A percentile compares a stretch with the other conserved stretches of the same genome.
Conservation (phyloP, 495 filamentous ascomycete genomes). For the Penicillium salamii region DNA sequence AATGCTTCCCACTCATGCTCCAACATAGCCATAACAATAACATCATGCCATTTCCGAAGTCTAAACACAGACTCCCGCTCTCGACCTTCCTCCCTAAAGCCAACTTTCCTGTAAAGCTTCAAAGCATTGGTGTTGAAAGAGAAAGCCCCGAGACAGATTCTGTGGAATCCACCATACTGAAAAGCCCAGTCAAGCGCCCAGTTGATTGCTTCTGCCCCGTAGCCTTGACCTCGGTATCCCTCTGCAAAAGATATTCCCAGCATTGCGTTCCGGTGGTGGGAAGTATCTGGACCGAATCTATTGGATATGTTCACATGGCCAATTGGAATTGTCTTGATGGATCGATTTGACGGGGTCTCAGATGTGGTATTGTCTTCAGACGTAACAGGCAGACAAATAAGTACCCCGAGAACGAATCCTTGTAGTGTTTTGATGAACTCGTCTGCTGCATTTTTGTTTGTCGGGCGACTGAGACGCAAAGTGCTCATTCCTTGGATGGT, state of each 20-base stretch:
- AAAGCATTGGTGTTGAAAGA: constrained; percentile 43
- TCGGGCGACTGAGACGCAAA: not conserved
- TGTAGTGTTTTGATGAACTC: not conserved
- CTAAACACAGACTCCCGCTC: constrained; percentile 42
- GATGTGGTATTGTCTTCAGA: not conserved
- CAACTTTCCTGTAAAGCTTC: constrained; percentile 44
- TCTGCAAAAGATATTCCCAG: constrained; percentile 39
- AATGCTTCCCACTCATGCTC: constrained; percentile 42
- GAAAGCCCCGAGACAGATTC: constrained; percentile 28
- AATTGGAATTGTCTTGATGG: not conserved
- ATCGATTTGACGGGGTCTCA: no score
- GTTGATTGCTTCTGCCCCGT: constrained; percentile 50
- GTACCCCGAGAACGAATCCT: not conserved
- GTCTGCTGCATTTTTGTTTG: not conserved
- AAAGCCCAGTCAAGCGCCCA: constrained; percentile 53
- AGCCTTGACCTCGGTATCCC: constrained; percentile 45
- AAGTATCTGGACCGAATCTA: not conserved
- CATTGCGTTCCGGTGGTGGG: constrained; percentile 41
- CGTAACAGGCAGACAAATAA: constrained; percentile 2
- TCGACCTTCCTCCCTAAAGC: constrained; percentile 48
- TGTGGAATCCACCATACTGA: constrained; percentile 41
- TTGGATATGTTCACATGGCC: not conserved
- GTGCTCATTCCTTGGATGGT: constrained; percentile 1
- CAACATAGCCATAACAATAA: constrained; percentile 40
- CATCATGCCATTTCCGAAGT: constrained; percentile 44